These are phyloP conservation scores for Phalaenopsis hybrid DNA, from an alignment of 116 monocot genomes.

Conservation along the genomic window DNA sequence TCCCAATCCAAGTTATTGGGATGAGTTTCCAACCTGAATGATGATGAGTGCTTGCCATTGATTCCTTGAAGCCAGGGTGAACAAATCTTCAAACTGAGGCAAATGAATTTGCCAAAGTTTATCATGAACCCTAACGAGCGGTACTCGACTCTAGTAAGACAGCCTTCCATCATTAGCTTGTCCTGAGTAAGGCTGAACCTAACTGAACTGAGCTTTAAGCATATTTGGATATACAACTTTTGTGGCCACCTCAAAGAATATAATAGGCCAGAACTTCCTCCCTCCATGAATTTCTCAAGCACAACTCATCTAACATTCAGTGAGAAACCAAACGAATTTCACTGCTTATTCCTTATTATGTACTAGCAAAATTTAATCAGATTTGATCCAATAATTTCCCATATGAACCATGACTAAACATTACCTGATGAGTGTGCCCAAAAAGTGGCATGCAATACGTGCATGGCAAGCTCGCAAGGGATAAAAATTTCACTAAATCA, in stretches of 20 bases:
- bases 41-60: too few species aligned
- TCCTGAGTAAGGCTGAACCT: too few species aligned
- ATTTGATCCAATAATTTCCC: background rate
- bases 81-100: too few species aligned
- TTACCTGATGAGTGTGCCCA: background rate
- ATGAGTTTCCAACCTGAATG: too few species aligned
- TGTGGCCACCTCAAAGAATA: background rate
- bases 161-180: too few species aligned
- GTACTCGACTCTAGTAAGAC: too few species aligned
- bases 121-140: too few species aligned
- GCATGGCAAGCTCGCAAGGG: background rate
- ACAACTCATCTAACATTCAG: background rate
- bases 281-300: background rate
- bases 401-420: background rate
- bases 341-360: background rate
- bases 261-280: background rate
- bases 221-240: background rate
- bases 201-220: too few species aligned
- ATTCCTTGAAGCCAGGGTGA: too few species aligned
- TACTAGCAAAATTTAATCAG: background rate
- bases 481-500: background rate
- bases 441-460: background rate
- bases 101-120: too few species aligned
- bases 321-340: background rate
- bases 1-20: too few species aligned